Base-by-base conservation (phyloP, 345 rosid genomes). In the Kandelia obovata region DNA sequence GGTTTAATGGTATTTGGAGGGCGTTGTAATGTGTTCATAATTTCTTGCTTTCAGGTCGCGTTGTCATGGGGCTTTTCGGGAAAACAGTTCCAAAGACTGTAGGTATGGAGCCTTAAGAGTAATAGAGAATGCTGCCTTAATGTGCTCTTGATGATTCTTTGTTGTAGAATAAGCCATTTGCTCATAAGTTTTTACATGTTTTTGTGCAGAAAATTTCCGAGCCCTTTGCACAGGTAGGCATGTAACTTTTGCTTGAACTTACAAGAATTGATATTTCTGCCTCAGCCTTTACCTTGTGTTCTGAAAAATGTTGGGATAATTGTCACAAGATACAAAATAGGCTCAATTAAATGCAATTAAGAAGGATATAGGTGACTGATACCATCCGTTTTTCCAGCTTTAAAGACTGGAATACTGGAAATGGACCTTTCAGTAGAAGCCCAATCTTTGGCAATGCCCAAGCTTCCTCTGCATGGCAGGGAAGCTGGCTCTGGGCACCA, bases 201-300 rank as follows among this genome's bases (percentile, higher is more conserved):
- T 58, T 35, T 32, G 61, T 84, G 86, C 97, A 94, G 98, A 94
- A 74, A 94, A 94, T 68, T 94, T 92, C 86, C 85, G 97, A 73
- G 97, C 99, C 37, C 77, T 94, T 4, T 94, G 97, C 86, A 94
- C 99, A 7, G 97, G 99, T 94, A 80, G 68, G 69, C 75, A 65
- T 43, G 69, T 71, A 71, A 64, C 75, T 70, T 64, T 58, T 65
- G 64, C 59, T 23, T 64, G 52, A n/a, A 55, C 28, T 56, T 5
- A 10, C 26, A 56, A 3, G 10, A n/a, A 56, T 25, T 56, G 59
- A 27, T 13, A 43, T 43, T 43, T 13, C 49, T 13, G 17, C 49
- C 17, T 13, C 17, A 3, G 5, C 49, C 4, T 43, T 43, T 43
- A 0, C 49, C 49, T 2, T 43, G 19, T 43, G 49, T 0, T 25